A percentile compares a stretch with the other conserved stretches of the same genome.
These are phyloP conservation scores for Taxillus chinensis DNA, from an alignment of 164 flowering plant species.

Conservation along the genomic window DNA sequence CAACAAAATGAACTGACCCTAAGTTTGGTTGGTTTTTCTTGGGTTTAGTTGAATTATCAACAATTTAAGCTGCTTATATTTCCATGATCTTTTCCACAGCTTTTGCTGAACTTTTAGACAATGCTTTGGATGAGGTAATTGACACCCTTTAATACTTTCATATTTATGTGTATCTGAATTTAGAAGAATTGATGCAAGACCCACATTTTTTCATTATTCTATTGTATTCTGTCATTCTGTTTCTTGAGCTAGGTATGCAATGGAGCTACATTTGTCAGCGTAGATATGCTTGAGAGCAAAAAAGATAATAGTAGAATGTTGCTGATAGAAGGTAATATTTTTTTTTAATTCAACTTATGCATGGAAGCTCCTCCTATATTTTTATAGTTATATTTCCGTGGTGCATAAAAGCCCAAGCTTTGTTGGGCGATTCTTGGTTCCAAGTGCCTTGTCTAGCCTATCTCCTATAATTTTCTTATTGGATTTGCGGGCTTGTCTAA, in stretches of 20 bases:
- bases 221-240: background rate
- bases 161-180: background rate
- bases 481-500: too few relatives aligned
- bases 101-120: slow-evolving; percentile 95
- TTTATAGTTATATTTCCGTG: background rate
- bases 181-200: too few relatives aligned
- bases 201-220: background rate
- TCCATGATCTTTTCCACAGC: slow-evolving; percentile 37
- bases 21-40: background rate
- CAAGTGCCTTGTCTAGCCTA: too few relatives aligned
- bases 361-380: background rate
- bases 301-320: slow-evolving; percentile 69
- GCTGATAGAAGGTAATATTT: slow-evolving; percentile 64
- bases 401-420: too few relatives aligned
- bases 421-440: too few relatives aligned
- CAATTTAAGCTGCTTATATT: background rate
- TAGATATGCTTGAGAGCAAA: slow-evolving; percentile 54
- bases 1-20: too few relatives aligned
- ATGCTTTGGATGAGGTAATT: slow-evolving; percentile 90
- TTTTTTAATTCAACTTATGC: too few relatives aligned
- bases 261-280: slow-evolving; percentile 76
- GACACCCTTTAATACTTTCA: background rate
- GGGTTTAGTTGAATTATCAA: background rate
- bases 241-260: slow-evolving; percentile 36
- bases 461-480: too few relatives aligned